Conservation (phyloP, 2,329 filamentous ascomycete species). For the Ophiocordyceps unilateralis region DNA sequence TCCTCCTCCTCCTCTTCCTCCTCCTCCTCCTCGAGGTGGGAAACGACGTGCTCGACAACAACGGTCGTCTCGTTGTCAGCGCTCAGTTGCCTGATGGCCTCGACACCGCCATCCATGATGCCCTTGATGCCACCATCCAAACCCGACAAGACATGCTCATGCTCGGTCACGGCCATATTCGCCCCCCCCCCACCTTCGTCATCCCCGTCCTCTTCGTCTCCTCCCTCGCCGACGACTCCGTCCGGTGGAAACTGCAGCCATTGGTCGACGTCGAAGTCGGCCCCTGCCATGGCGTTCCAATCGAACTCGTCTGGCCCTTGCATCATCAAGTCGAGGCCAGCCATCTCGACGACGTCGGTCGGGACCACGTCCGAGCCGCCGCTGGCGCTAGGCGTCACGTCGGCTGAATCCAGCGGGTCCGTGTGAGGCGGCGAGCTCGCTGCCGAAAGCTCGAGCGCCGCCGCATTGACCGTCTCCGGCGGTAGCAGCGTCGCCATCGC, state of each 20-base stretch:
- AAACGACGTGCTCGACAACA: no score
- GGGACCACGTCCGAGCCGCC: slow-evolving; percentile 23
- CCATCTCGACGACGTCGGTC: slow-evolving; percentile 16
- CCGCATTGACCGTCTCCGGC: slow-evolving; percentile 20
- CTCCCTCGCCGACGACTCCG: slow-evolving; percentile 11
- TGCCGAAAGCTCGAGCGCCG: slow-evolving; percentile 16
- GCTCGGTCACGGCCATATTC: no score
- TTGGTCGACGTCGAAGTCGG: slow-evolving; percentile 40
- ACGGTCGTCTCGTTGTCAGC: no score
- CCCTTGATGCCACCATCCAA: no score
- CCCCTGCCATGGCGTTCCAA: slow-evolving; percentile 33
- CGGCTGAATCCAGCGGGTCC: slow-evolving; percentile 20
- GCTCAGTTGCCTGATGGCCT: no score
- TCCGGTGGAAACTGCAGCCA: slow-evolving; percentile 41
- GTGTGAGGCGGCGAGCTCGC: slow-evolving; percentile 26
- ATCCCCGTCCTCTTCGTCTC: slow-evolving; percentile 3
- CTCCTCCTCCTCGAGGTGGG: neutral
- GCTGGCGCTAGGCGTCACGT: slow-evolving; percentile 27
- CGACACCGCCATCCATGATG: no score
- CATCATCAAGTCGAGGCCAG: slow-evolving; percentile 25
- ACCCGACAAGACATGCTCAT: no score
- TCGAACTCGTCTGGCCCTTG: slow-evolving; percentile 32
- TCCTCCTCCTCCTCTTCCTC: neutral
- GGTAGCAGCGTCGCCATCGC: slow-evolving; percentile 20
- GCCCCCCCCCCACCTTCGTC: no score